These are phyloP conservation scores for Zygotorulaspora florentina DNA, from an alignment of 805 yeast species.

Conservation along the genomic window DNA sequence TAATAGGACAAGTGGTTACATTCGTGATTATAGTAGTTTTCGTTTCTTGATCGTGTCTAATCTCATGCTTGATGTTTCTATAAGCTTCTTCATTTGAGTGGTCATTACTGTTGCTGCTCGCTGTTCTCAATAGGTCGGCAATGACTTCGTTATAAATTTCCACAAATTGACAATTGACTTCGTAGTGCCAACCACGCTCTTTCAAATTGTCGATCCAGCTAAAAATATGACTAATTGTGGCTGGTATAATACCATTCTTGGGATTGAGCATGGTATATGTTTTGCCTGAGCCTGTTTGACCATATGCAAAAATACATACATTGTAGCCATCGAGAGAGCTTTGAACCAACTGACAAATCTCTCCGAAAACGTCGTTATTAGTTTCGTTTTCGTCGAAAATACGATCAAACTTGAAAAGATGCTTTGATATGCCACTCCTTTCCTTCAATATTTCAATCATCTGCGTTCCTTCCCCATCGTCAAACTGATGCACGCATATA, in stretches of 20 bases:
- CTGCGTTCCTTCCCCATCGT: slow-evolving; percentile 29
- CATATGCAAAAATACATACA: slow-evolving; percentile 93
- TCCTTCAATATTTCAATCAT: slow-evolving; percentile 21
- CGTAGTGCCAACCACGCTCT: slow-evolving; percentile 59
- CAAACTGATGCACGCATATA: slow-evolving; percentile 31
- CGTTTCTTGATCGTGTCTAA: slow-evolving; percentile 58
- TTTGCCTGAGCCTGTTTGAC: slow-evolving; percentile 96
- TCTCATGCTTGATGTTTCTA: slow-evolving; percentile 49
- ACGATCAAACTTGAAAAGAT: slow-evolving; percentile 69
- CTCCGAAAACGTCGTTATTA: slow-evolving; percentile 71
- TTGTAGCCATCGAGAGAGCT: slow-evolving; percentile 84
- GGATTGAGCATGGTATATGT: slow-evolving; percentile 81
- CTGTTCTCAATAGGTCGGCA: slow-evolving; percentile 52
- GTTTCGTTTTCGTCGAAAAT: slow-evolving; percentile 55
- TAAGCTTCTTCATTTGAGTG: slow-evolving; percentile 10
- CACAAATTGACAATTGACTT: slow-evolving; percentile 66
- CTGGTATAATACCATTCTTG: slow-evolving; percentile 75
- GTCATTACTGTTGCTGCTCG: slow-evolving; percentile 15
- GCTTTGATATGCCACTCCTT: slow-evolving; percentile 1
- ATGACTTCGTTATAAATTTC: slow-evolving; percentile 87
- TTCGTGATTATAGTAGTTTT: slow-evolving; percentile 61
- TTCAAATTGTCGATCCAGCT: slow-evolving; percentile 45
- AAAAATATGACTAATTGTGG: slow-evolving; percentile 69
- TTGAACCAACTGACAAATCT: slow-evolving; percentile 80
- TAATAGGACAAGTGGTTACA: slow-evolving; percentile 46